phyloP scores from a whole-genome alignment of 1,139 yeast genomes.

The Candida dubliniensis region DNA sequence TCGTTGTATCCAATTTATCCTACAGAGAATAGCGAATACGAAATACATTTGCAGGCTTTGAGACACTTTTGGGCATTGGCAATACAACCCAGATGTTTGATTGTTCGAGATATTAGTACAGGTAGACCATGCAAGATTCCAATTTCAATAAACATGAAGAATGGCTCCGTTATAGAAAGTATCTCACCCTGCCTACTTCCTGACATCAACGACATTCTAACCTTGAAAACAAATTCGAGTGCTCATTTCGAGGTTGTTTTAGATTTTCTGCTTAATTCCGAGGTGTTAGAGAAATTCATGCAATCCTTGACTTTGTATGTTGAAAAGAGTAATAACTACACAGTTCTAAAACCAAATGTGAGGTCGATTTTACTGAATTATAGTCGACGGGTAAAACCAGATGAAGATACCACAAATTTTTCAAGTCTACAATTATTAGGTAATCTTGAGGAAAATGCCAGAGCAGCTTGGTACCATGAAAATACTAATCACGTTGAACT shows the following conservation, averaged over 20 bases:
- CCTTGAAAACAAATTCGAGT: conserved; percentile 40
- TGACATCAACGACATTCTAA: conserved; percentile 47
- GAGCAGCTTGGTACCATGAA: conserved; percentile 36
- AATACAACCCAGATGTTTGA: conserved; percentile 76
- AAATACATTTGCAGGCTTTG: conserved; percentile 77
- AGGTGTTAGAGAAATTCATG: conserved; percentile 44
- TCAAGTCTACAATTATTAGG: conserved; percentile 23
- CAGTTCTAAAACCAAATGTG: conserved; percentile 37
- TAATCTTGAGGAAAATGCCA: conserved; percentile 31
- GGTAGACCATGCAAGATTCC: conserved; percentile 54
- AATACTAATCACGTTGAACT: conserved; percentile 18
- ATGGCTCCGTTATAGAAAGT: conserved; percentile 32
- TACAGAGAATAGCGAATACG: conserved; percentile 39
- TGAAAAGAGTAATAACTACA: conserved; percentile 46
- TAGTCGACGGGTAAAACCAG: conserved; percentile 29
- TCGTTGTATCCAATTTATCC: conserved; percentile 79
- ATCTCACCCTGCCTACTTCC: conserved; percentile 74
- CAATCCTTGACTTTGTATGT: conserved; percentile 50
- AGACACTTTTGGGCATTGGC: conserved; percentile 92
- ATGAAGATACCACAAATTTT: conserved; percentile 28
- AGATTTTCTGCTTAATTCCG: conserved; percentile 40
- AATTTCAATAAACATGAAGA: conserved; percentile 44
- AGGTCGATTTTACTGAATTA: conserved; percentile 38
- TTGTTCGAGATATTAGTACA: conserved; percentile 68
- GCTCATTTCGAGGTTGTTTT: conserved; percentile 47